phyloP scores from a whole-genome alignment of 169 alveolate genomes.

The Eimeria brunetti region DNA sequence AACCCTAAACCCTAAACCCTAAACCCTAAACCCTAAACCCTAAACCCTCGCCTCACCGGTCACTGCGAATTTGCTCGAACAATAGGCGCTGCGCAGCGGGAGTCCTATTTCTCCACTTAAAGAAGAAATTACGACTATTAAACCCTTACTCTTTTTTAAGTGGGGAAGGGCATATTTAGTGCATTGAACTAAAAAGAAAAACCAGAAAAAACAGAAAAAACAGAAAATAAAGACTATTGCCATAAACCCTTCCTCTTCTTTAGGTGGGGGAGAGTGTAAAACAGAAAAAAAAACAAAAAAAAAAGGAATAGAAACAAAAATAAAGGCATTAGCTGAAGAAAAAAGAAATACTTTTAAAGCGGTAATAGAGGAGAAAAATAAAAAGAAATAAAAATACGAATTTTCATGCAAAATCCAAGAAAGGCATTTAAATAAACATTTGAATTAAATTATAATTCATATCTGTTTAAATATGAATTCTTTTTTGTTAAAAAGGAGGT shows the following conservation, averaged over 20 bases:
- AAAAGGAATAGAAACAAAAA: no score
- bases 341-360: no score
- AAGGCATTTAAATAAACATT: neutral
- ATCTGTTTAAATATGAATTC: no score
- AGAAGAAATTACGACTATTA: neutral
- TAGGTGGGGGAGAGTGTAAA: no score
- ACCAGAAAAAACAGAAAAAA: no score
- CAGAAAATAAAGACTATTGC: no score
- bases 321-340: no score
- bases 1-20: no score
- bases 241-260: no score
- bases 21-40: neutral
- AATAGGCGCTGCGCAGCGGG: slow-evolving; percentile 26
- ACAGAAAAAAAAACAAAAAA: no score
- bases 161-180: slow-evolving; percentile 27
- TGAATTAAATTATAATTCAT: no score
- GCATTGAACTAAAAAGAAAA: neutral
- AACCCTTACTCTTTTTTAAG: neutral
- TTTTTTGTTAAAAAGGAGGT: no score
- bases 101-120: neutral
- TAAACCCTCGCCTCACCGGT: neutral
- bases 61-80: slow-evolving; percentile 1
- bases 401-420: neutral
- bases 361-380: neutral
- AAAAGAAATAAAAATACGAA: neutral